A percentile compares a stretch with the other conserved stretches of the same genome.
Evolutionary conservation across 768 basidiomycete species (phyloP).

Genomic region (Boletus pseudo-olivaceus): DNA sequence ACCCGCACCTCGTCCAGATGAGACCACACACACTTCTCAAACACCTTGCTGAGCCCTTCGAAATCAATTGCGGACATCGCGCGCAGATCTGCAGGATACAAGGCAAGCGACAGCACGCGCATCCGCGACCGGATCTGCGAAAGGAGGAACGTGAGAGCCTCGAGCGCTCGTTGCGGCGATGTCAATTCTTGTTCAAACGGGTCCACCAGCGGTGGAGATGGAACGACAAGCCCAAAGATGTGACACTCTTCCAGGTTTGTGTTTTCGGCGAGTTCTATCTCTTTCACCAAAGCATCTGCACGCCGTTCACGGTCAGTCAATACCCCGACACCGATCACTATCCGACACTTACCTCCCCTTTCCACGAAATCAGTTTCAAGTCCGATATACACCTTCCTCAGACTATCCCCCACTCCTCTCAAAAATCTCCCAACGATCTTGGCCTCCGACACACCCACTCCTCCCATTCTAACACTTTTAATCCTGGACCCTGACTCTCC

Average conservation of each 20-base stretch:
- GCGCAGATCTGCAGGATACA: slow-evolving; percentile 31
- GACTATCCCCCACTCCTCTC: slow-evolving; percentile 15
- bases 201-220: slow-evolving; percentile 26
- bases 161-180: slow-evolving; percentile 14
- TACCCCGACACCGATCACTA: no score
- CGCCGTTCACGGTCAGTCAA: slow-evolving; percentile 7
- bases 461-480: slow-evolving; percentile 26
- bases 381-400: slow-evolving; percentile 28
- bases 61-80: slow-evolving; percentile 30
- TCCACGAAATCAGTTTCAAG: slow-evolving; percentile 31
- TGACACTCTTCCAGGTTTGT: slow-evolving; percentile 28
- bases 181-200: slow-evolving; percentile 16
- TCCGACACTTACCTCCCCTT: slow-evolving; percentile 24
- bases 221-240: slow-evolving; percentile 32
- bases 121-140: slow-evolving; percentile 27
- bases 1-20: slow-evolving; percentile 25
- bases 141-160: slow-evolving; percentile 25
- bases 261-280: slow-evolving; percentile 27
- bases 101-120: slow-evolving; percentile 29
- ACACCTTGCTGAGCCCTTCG: slow-evolving; percentile 25
- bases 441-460: slow-evolving; percentile 26
- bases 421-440: slow-evolving; percentile 26
- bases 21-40: slow-evolving; percentile 22
- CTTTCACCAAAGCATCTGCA: slow-evolving; percentile 24
- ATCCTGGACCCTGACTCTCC: slow-evolving; percentile 12